Evolutionary conservation across 768 basidiomycete genomes (phyloP).

Genomic region (Suillus bovinus): DNA sequence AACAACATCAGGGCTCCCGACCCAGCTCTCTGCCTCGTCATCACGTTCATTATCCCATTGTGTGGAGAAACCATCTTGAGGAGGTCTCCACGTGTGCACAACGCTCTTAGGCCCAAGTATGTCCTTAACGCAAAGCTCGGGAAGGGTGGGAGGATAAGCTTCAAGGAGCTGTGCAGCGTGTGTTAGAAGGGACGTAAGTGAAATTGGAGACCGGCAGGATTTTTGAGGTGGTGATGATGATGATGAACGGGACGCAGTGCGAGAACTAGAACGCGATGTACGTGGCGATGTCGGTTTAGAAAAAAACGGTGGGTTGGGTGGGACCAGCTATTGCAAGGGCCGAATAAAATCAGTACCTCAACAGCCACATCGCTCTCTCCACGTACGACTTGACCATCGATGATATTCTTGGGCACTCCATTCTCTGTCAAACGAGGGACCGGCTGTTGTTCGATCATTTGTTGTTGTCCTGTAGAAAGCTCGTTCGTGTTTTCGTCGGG

Average conservation of each 20-base stretch:
- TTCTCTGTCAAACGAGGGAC: not conserved
- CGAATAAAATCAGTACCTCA: not conserved
- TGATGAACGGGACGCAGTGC: not conserved
- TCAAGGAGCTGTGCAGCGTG: constrained; percentile 59
- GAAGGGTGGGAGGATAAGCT: constrained; percentile 61
- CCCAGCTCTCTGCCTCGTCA: constrained; percentile 61
- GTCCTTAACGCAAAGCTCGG: constrained; percentile 48
- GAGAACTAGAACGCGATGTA: too few species aligned
- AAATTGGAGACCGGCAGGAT: too few species aligned
- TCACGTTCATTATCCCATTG: constrained; percentile 31
- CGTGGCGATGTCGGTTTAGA: too few species aligned
- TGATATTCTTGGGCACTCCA: not conserved
- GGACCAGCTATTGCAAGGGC: not conserved
- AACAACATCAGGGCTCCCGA: constrained; percentile 52
- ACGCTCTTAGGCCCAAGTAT: constrained; percentile 83
- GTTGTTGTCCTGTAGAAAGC: not conserved
- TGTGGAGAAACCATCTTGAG: constrained; percentile 1
- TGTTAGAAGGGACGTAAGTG: constrained; percentile 30
- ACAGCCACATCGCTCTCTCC: not conserved
- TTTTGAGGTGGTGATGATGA: too few species aligned
- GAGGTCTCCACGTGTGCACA: constrained; percentile 72
- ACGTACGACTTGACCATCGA: not conserved
- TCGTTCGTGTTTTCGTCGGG: not conserved
- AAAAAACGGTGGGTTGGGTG: too few species aligned
- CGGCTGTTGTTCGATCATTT: not conserved